Conservation (phyloP, 345 rosid genomes). For the Mangifera indica region DNA sequence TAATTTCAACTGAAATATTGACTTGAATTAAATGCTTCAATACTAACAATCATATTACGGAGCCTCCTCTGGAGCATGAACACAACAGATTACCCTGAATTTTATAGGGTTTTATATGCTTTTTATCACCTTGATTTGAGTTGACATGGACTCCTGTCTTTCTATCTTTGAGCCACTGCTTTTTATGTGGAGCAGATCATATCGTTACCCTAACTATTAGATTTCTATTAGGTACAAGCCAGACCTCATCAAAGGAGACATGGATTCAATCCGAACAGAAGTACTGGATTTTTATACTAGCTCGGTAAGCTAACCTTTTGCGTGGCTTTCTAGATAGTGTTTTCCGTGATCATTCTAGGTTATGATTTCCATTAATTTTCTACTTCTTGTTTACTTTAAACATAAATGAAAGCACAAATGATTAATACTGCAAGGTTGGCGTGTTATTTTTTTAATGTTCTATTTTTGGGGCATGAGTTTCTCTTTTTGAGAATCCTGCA, state of each 20-base stretch:
- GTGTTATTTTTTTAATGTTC: conserved; percentile 3
- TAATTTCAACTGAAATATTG: too few species aligned
- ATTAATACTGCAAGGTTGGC: neutral
- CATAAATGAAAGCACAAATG: neutral
- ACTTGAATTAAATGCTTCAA: too few species aligned
- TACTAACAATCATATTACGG: too few species aligned
- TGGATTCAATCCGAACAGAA: conserved; percentile 80
- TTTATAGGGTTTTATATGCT: neutral
- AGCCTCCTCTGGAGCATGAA: neutral
- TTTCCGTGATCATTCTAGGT: neutral
- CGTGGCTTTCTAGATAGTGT: neutral
- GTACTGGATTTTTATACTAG: conserved; percentile 58
- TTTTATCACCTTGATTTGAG: neutral
- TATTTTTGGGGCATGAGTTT: neutral
- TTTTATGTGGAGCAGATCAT: neutral
- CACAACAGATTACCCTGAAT: neutral
- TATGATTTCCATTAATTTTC: neutral
- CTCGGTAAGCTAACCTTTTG: conserved; percentile 43
- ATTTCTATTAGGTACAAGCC: conserved; percentile 59
- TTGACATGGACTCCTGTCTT: neutral
- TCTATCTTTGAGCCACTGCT: neutral
- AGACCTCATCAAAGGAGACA: conserved; percentile 86
- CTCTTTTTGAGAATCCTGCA: neutral
- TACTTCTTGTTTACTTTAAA: neutral
- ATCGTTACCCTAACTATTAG: conserved; percentile 9